A percentile compares a stretch with the other conserved stretches of the same genome.
phyloP scores from a whole-genome alignment of 805 yeast species.

The Candida alai region DNA sequence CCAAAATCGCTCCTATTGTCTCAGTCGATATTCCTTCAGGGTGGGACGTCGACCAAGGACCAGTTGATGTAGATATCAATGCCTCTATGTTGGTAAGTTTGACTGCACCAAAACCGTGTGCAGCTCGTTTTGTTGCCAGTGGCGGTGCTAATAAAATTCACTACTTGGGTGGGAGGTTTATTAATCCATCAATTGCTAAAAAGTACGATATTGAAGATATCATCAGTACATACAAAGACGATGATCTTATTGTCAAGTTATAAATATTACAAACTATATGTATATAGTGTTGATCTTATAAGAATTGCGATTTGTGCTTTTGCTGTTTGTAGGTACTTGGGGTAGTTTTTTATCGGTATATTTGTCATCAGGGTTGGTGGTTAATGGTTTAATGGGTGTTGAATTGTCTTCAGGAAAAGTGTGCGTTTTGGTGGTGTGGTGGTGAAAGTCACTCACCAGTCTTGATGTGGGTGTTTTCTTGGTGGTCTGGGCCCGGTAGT shows the following conservation, averaged over 20 bases:
- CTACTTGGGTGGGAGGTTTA: conserved; percentile 88
- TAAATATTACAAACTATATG: conserved; percentile 7
- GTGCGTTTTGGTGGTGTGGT: too few species aligned
- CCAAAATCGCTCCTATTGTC: conserved; percentile 54
- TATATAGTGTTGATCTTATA: conserved; percentile 1
- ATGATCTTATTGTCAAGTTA: conserved; percentile 36
- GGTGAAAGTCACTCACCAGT: conserved; percentile 1
- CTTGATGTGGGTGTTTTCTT: not conserved
- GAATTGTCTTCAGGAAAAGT: too few species aligned
- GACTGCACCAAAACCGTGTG: conserved; percentile 93
- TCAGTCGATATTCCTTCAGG: conserved; percentile 94
- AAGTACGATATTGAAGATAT: conserved; percentile 65
- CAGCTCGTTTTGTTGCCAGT: conserved; percentile 38
- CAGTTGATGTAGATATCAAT: conserved; percentile 42
- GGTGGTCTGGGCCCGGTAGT: not conserved
- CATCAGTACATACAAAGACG: conserved; percentile 24
- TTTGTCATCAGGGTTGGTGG: too few species aligned
- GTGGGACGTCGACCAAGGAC: conserved; percentile 94
- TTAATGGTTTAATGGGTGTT: too few species aligned
- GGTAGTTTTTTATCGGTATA: too few species aligned
- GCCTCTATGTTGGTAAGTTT: conserved; percentile 75
- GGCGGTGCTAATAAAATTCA: conserved; percentile 43
- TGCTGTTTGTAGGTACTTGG: not conserved
- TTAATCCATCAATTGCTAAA: conserved; percentile 60
- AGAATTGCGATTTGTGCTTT: too few species aligned